These are phyloP conservation scores for Rickenella mellea DNA, from an alignment of 768 basidiomycete genomes.

Conservation along the genomic window DNA sequence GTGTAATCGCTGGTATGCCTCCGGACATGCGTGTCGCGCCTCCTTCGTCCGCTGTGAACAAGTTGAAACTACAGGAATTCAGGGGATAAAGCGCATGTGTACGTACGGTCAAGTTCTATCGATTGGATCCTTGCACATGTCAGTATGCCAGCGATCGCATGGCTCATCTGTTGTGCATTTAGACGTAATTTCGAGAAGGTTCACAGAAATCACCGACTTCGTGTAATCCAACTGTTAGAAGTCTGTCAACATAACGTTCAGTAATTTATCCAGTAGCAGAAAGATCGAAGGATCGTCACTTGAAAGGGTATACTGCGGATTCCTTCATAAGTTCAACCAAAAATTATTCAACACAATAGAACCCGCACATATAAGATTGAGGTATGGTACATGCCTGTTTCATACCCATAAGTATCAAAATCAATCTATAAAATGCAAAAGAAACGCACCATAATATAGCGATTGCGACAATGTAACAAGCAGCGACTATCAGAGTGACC, in stretches of 20 bases:
- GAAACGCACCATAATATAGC: slow-evolving; percentile 65
- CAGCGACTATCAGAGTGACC: slow-evolving; percentile 74
- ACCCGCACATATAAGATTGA: slow-evolving; percentile 64
- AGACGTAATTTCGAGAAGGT: not conserved
- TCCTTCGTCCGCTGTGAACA: slow-evolving; percentile 67
- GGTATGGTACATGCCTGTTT: slow-evolving; percentile 65
- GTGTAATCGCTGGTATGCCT: slow-evolving; percentile 71
- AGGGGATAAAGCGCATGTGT: not conserved
- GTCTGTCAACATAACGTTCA: slow-evolving; percentile 26
- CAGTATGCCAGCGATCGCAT: slow-evolving; percentile 69
- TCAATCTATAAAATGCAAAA: slow-evolving; percentile 1
- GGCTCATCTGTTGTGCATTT: slow-evolving; percentile 57
- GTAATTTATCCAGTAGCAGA: slow-evolving; percentile 1
- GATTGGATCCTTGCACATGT: slow-evolving; percentile 84
- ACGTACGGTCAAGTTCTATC: slow-evolving; percentile 79
- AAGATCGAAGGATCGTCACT: slow-evolving; percentile 40
- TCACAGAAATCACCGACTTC: slow-evolving; percentile 38
- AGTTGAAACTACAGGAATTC: not conserved
- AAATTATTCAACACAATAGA: not conserved
- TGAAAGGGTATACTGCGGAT: slow-evolving; percentile 76
- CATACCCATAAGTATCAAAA: too few species aligned
- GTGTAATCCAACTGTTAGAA: slow-evolving; percentile 84
- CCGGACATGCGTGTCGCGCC: slow-evolving; percentile 84
- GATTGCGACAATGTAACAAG: slow-evolving; percentile 62
- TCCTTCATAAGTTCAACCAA: not conserved